Percentiles rank a stretch among this genome's conserved stretches.
These are phyloP conservation scores for Termitomyces sp. DNA, from an alignment of 768 basidiomycete species.

Conservation along the genomic window DNA sequence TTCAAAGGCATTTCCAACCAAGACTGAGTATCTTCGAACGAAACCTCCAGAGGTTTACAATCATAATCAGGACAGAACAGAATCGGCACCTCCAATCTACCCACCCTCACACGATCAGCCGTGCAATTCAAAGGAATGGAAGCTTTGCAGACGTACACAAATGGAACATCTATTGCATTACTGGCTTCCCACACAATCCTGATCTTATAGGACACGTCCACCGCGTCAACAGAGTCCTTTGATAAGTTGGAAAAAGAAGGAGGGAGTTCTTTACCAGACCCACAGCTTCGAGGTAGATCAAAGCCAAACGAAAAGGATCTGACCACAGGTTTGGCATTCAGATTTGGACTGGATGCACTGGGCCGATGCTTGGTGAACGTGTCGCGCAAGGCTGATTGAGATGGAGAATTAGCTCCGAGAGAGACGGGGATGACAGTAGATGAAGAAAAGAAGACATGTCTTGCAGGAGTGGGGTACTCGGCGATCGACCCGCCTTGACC, in stretches of 20 bases:
- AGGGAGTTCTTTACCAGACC: constrained; percentile 58
- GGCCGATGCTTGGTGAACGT: constrained; percentile 43
- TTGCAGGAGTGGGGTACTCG: constrained; percentile 14
- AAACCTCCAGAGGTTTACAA: constrained; percentile 55
- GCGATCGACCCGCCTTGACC: constrained; percentile 12
- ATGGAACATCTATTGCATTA: constrained; percentile 38
- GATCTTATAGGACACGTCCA: constrained; percentile 52
- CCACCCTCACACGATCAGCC: constrained; percentile 9
- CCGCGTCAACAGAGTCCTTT: too few species aligned
- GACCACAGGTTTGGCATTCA: constrained; percentile 29
- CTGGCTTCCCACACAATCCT: constrained; percentile 56
- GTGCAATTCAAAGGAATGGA: constrained; percentile 3
- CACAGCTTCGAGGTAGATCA: constrained; percentile 46
- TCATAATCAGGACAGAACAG: constrained; percentile 57
- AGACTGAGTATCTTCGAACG: constrained; percentile 37
- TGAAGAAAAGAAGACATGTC: constrained; percentile 49
- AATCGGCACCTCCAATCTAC: constrained; percentile 64
- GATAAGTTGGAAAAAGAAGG: constrained; percentile 45
- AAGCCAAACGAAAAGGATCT: constrained; percentile 50
- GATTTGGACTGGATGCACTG: constrained; percentile 37
- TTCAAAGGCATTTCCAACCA: constrained; percentile 71
- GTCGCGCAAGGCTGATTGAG: constrained; percentile 39
- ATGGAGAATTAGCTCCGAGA: constrained; percentile 24
- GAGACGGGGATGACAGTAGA: constrained; percentile 41
- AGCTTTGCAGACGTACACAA: constrained; percentile 38